A percentile compares a stretch with the other conserved stretches of the same genome.
Evolutionary conservation across 768 basidiomycete species (phyloP).

Genomic region (Cystofilobasidium capitatum): DNA sequence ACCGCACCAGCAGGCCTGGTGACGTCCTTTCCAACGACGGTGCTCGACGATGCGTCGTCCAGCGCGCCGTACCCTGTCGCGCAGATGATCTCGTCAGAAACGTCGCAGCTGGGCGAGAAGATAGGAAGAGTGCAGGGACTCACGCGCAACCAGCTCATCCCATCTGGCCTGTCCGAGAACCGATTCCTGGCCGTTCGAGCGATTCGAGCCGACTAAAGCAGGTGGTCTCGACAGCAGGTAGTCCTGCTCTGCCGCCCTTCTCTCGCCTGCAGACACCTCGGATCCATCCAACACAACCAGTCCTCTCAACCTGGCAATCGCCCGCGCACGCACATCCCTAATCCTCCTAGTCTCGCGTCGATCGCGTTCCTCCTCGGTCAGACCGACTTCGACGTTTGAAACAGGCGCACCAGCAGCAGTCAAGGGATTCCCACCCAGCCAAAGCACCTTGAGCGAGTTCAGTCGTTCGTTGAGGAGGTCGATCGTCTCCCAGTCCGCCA

Average conservation of each 20-base stretch:
- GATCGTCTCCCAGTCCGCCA: constrained; percentile 10
- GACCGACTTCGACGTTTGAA: background rate
- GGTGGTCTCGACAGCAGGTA: constrained; percentile 53
- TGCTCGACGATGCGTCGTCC: too few species aligned
- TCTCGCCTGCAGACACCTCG: constrained; percentile 49
- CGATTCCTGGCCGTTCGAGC: background rate
- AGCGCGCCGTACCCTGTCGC: constrained; percentile 7
- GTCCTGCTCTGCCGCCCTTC: constrained; percentile 70
- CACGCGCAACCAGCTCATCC: constrained; percentile 12
- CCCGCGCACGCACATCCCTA: background rate
- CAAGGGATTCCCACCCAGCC: constrained; percentile 12
- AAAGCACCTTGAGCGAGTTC: constrained; percentile 1
- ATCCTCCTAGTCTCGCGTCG: background rate
- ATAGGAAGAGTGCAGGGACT: background rate
- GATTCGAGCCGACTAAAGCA: background rate
- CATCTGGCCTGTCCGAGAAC: constrained; percentile 9
- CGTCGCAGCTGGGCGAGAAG: background rate
- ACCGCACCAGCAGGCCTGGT: background rate
- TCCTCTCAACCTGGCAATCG: constrained; percentile 11
- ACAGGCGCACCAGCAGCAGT: background rate
- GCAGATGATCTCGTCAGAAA: too few species aligned
- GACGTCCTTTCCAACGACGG: background rate
- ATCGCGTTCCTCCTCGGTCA: background rate
- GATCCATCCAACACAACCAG: constrained; percentile 18
- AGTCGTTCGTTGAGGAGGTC: constrained; percentile 10